Evolutionary conservation across 108 stramenopile genomes (phyloP).

Genomic region (Aurantiochytrium sp.): DNA sequence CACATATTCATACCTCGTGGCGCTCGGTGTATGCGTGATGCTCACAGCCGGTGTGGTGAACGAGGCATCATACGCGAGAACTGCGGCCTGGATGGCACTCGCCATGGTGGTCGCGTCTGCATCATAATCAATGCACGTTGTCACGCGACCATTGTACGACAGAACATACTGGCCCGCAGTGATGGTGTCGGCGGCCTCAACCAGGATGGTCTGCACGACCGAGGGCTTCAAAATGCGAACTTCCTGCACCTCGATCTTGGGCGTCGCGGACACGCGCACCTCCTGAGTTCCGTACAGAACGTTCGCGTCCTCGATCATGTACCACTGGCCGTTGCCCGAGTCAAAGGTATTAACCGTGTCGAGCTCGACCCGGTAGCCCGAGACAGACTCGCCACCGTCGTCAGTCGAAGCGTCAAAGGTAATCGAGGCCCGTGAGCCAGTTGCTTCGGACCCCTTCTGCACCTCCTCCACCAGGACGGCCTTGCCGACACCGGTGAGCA

Average conservation of each 20-base stretch:
- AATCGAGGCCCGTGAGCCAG: neutral
- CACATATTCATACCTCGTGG: neutral
- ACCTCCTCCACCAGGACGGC: neutral
- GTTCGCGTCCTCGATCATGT: neutral
- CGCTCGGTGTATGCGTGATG: neutral
- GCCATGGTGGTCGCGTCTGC: neutral
- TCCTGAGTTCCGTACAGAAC: neutral
- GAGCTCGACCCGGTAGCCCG: slow-evolving; percentile 7
- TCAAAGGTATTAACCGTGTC: neutral
- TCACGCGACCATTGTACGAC: neutral
- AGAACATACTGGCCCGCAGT: slow-evolving; percentile 1
- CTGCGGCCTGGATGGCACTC: neutral
- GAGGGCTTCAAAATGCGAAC: neutral
- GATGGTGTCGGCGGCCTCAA: neutral
- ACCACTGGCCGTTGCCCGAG: neutral
- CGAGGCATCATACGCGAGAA: neutral
- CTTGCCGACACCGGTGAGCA: neutral
- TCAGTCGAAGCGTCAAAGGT: neutral
- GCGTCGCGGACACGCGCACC: neutral
- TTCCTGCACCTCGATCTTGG: neutral
- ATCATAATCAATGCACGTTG: neutral
- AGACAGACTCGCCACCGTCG: neutral
- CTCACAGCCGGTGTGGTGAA: neutral
- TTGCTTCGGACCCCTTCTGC: neutral
- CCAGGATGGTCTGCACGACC: neutral